Base-by-base conservation (phyloP, 108 stramenopile genomes). In the Nitzschia putrida region DNA sequence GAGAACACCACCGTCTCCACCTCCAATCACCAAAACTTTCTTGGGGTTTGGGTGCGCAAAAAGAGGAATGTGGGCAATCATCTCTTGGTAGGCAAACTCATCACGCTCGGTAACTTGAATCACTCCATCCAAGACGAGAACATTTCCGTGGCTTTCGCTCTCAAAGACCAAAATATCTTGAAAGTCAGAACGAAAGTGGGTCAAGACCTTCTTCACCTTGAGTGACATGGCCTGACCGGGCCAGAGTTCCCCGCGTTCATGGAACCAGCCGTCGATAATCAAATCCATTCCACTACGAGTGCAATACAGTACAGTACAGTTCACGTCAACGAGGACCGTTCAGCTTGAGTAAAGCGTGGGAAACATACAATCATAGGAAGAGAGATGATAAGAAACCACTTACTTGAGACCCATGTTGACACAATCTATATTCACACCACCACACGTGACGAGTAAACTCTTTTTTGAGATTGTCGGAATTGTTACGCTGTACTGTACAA, bases 111-210 rank as follows among this genome's bases (percentile, higher is more conserved):
- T 94, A 12, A 91, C 83, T 85, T 99, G 97, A 77, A 99, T 98
- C 50, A 98, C 97, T 25, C 97, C 97, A 72, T 99, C 98, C 25
- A 99, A 72, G 3, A 98, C 95, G 23, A 99, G 85, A 44, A 98
- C 97, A 53, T 80, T 89, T 29, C 99, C 99, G 58, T 97, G 96
- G 44, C 88, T 80, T 41, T 69, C 78, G 3, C 92, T 90, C 52
- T 97, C 82, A 75, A 99, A 98, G 54, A 99, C 96, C 39, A 98
- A 85, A 21, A 99, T 82, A 77, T 99, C 97, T 77, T 99, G 97
- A 69, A 87, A 98, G 10, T 82, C 65, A 9, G 95, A 96, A 12
- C 83, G 85, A 41, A 76, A 34, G 61, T 88, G 91, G 71, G 92
- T 66, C 34, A 97, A 81, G 7, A 94, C 81, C 40, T 94, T 75